phyloP scores from a whole-genome alignment of 2,329 filamentous ascomycete species.

The Cladosporium sp. region DNA sequence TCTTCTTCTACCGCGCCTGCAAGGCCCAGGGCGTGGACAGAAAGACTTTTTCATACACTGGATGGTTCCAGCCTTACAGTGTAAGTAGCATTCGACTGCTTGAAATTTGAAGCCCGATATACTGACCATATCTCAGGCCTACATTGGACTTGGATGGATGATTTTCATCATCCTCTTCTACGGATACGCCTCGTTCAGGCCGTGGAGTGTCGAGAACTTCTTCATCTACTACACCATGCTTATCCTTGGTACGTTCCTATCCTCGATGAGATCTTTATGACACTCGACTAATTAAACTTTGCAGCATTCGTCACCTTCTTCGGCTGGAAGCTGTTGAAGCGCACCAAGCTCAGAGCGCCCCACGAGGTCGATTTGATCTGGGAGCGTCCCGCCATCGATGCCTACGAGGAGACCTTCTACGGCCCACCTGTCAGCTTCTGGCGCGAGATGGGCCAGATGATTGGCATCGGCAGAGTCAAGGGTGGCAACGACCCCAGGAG shows the following conservation, averaged over 20 bases:
- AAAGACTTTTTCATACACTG: slow-evolving; percentile 57
- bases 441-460: slow-evolving; percentile 53
- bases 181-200: slow-evolving; percentile 56
- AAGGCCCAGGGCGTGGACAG: slow-evolving; percentile 56
- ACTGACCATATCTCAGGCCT: slow-evolving; percentile 25
- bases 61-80: slow-evolving; percentile 58
- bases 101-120: background rate
- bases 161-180: slow-evolving; percentile 49
- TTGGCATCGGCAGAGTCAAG: slow-evolving; percentile 37
- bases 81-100: slow-evolving; percentile 25
- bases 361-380: slow-evolving; percentile 61
- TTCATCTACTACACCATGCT: slow-evolving; percentile 51
- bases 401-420: slow-evolving; percentile 56
- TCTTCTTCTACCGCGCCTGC: slow-evolving; percentile 58
- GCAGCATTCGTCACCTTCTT: slow-evolving; percentile 55
- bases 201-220: slow-evolving; percentile 47
- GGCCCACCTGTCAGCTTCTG: slow-evolving; percentile 56
- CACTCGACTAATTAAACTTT: slow-evolving; percentile 18
- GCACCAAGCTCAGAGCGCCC: slow-evolving; percentile 56
- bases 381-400: slow-evolving; percentile 62
- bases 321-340: slow-evolving; percentile 65
- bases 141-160: slow-evolving; percentile 35
- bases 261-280: too few species aligned
- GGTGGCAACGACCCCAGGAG: slow-evolving; percentile 26
- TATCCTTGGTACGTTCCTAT: slow-evolving; percentile 22